Evolutionary conservation across 2,329 filamentous ascomycete species (phyloP), one percentile per base, ranked within the genome.

Genomic region (Chaetomium globosum): DNA sequence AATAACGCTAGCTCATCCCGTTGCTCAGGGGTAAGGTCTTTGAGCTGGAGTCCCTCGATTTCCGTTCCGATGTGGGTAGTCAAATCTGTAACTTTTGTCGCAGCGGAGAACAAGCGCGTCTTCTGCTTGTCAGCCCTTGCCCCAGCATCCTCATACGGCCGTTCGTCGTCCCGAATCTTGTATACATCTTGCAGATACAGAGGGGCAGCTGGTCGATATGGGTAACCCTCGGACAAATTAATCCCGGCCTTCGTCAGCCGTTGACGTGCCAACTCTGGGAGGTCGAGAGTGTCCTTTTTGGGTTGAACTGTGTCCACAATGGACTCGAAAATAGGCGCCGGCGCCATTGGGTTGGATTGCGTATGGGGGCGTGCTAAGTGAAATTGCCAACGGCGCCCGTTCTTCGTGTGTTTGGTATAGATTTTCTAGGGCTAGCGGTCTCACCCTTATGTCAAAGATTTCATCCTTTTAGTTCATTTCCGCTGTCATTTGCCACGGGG

Each of bases 11-110:
- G 23, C 33, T 61, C 59, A 12, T 61, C 59, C 21, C 59, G 59
- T 33, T 61, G 59, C 59, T 61, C 59, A 12, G 59, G 59, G 8
- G 59, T 61, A 49, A 61, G 59, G 31, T 61, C 59, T 31, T 54
- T 61, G 21, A 61, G 59, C 49, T 61, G 59, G 28, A 61, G 16
- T 12, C 59, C 59, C 49, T 61, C 59, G 16, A 61, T 53, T 13
- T 61, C 59, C 6, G 59, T 61, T 16, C 59, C 59, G 13, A 61
- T 61, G 48, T 61, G 33, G 33, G 59, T 30, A 19, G 59, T 61
- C 48, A 61, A 23, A n/a, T 61, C 59, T 16, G 59, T 61, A 8
- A 61, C 59, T 33, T 61, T 61, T 4, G 59, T 61, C 8, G 59
- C 59, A 10, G 59, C 59, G 33, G 59, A 39, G 7, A 61, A 46